Evolutionary conservation across 2,329 filamentous ascomycete genomes (phyloP), one percentile per base, ranked within the genome.

Genomic region (Colletotrichum euphorbiae): DNA sequence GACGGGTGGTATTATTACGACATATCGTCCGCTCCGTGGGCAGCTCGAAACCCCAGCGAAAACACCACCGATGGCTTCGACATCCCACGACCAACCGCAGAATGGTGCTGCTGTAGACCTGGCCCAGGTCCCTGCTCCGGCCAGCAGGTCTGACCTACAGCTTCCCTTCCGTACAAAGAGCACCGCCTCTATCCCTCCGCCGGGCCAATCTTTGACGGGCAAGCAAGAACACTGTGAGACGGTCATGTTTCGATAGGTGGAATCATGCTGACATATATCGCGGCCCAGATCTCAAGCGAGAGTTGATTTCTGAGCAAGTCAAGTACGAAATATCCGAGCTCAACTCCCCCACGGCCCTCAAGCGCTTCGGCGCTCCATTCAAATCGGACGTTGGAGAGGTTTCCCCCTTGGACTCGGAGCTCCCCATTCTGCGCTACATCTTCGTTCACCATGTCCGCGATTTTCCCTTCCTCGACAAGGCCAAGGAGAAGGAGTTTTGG

Each of bases 401-500:
- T 24, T 91, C 94, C 4, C 96, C 96, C 13, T 87, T 97, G 69
- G 94, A 99, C 76, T 98, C 94, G 2, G 95, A 98, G 74, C 85
- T 99, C 31, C 96, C 96, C 17, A 91, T 99, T 70, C 84, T 99
- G 70, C 89, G 96, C 72, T 98, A 96, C 82, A 97, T 99, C 76
- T 99, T 99, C 77, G 96, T 98, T 62, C 92, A 98, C 77, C 94
- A 98, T 89, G 90, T 99, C 68, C 93, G 96, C 75, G 97, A 98
- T 75, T 99, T 99, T 75, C 96, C 96, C 1, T 99, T 99, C 77
- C 87, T 99, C 71, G 94, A 99, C 80, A 93, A 97, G 84, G 96
- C 96, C 21, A 91, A 89, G 76, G 96, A 99, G 86, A 97, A 98
- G 86, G 96, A 99, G 81, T 99, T 99, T 76, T 99, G 96, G 96